These are phyloP conservation scores for Nigrospora oryzae DNA, from an alignment of 2,329 filamentous ascomycete genomes.

Conservation along the genomic window DNA sequence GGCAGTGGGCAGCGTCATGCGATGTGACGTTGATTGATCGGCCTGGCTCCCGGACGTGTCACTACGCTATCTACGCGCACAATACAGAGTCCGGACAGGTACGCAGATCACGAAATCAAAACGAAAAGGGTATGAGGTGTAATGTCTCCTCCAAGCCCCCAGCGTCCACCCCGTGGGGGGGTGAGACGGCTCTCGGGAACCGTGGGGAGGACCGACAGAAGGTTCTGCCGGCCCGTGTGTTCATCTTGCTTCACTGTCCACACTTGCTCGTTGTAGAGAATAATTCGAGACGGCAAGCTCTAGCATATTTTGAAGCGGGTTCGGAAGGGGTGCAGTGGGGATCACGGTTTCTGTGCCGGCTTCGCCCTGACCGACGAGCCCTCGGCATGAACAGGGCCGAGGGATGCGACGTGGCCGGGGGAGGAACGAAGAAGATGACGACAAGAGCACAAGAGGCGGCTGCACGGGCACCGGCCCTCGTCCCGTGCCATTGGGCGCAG, in stretches of 20 bases:
- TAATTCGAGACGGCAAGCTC: slow-evolving; percentile 51
- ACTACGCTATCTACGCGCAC: neutral
- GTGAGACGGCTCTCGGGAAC: slow-evolving; percentile 7
- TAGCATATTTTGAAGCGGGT: slow-evolving; percentile 54
- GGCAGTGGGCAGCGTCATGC: too few species aligned
- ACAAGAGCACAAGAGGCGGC: too few species aligned
- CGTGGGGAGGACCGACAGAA: slow-evolving; percentile 2
- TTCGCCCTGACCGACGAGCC: too few species aligned
- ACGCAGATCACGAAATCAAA: neutral
- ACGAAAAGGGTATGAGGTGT: neutral
- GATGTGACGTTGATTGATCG: too few species aligned
- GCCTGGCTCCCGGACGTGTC: too few species aligned
- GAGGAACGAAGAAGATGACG: too few species aligned
- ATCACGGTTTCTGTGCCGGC: too few species aligned
- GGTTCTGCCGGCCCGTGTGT: slow-evolving; percentile 19
- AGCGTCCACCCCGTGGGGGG: slow-evolving; percentile 14
- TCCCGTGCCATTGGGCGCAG: too few species aligned
- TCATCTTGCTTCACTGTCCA: slow-evolving; percentile 62
- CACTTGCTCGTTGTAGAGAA: slow-evolving; percentile 52
- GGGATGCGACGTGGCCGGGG: too few species aligned
- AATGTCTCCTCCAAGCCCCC: slow-evolving; percentile 14
- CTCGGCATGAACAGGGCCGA: too few species aligned
- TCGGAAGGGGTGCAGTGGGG: neutral
- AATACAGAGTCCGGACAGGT: neutral
- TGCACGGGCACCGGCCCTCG: too few species aligned